A percentile compares a stretch with the other conserved stretches of the same genome.
Conservation (phyloP, 257 asterid genomes). For the Ilex aquifolium region DNA sequence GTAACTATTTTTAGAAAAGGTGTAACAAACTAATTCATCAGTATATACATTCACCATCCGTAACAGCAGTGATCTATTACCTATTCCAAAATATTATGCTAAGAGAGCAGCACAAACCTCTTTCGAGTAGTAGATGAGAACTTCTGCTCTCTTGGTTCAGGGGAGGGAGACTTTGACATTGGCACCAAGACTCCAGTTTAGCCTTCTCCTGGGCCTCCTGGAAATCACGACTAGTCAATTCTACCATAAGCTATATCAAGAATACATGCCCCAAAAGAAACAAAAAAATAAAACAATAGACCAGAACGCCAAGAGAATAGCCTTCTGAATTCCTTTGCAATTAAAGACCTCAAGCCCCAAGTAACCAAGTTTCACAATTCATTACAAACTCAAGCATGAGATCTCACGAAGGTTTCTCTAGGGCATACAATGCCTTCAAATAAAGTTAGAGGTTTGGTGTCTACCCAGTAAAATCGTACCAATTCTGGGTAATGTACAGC, state of each 20-base stretch:
- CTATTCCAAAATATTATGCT: conserved; percentile 7
- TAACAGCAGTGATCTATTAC: background rate
- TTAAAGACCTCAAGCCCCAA: too few relatives aligned
- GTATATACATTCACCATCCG: too few relatives aligned
- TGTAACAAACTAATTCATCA: background rate
- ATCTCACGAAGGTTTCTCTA: too few relatives aligned
- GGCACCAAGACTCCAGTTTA: conserved; percentile 35
- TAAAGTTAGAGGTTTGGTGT: too few relatives aligned
- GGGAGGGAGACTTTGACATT: conserved; percentile 56
- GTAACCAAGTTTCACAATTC: background rate
- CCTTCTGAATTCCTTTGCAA: too few relatives aligned
- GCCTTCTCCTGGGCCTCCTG: conserved; percentile 33
- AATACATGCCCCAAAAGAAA: too few relatives aligned
- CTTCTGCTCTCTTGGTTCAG: conserved; percentile 30
- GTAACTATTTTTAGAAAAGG: background rate
- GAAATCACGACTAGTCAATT: conserved; percentile 24
- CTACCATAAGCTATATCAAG: background rate
- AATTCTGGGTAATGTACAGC: too few relatives aligned
- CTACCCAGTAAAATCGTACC: too few relatives aligned
- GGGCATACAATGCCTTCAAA: too few relatives aligned
- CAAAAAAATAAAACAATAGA: background rate
- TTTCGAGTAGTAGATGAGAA: conserved; percentile 37
- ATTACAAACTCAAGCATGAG: too few relatives aligned
- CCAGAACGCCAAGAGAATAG: too few relatives aligned
- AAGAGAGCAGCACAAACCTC: conserved; percentile 34